A percentile compares a stretch with the other conserved stretches of the same genome.
phyloP scores from a whole-genome alignment of 2,329 filamentous ascomycete species.

The Pestalotiopsis sp. region DNA sequence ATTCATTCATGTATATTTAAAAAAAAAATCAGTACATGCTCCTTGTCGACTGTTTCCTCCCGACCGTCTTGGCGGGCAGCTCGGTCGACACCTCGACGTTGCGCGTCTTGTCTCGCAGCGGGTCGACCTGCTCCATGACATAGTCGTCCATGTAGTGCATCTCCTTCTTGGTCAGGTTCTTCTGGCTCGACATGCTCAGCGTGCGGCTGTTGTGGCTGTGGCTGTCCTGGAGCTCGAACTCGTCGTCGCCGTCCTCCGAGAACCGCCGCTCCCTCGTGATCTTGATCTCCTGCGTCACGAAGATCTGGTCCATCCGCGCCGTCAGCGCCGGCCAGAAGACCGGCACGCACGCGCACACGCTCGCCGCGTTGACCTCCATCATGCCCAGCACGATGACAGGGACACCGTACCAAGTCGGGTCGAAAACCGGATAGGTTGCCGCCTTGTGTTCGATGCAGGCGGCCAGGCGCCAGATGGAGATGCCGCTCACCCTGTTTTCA shows the following conservation, averaged over 20 bases:
- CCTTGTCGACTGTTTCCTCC: background rate
- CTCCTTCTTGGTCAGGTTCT: background rate
- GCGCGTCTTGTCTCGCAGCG: slow-evolving; percentile 9
- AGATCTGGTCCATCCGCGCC: slow-evolving; percentile 32
- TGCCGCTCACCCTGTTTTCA: background rate
- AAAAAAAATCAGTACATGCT: slow-evolving; percentile 5
- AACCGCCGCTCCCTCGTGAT: slow-evolving; percentile 20
- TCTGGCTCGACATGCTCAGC: slow-evolving; percentile 10
- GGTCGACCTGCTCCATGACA: slow-evolving; percentile 15
- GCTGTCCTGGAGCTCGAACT: slow-evolving; percentile 14
- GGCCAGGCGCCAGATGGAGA: slow-evolving; percentile 26
- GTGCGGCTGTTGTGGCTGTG: slow-evolving; percentile 8
- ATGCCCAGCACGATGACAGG: slow-evolving; percentile 21
- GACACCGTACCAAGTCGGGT: slow-evolving; percentile 32
- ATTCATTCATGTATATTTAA: background rate
- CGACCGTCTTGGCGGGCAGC: background rate
- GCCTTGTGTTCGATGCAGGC: slow-evolving; percentile 28
- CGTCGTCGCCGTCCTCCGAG: slow-evolving; percentile 16
- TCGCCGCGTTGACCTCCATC: slow-evolving; percentile 23
- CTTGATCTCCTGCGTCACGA: slow-evolving; percentile 37
- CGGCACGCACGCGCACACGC: slow-evolving; percentile 33
- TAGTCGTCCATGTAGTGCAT: slow-evolving; percentile 17
- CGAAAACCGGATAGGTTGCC: slow-evolving; percentile 31
- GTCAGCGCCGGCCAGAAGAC: slow-evolving; percentile 35
- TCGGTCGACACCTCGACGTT: slow-evolving; percentile 1